Percentiles rank a stretch among this genome's conserved stretches.
Conservation (phyloP, 345 rosid genomes). For the Eutrema yunnanense region DNA sequence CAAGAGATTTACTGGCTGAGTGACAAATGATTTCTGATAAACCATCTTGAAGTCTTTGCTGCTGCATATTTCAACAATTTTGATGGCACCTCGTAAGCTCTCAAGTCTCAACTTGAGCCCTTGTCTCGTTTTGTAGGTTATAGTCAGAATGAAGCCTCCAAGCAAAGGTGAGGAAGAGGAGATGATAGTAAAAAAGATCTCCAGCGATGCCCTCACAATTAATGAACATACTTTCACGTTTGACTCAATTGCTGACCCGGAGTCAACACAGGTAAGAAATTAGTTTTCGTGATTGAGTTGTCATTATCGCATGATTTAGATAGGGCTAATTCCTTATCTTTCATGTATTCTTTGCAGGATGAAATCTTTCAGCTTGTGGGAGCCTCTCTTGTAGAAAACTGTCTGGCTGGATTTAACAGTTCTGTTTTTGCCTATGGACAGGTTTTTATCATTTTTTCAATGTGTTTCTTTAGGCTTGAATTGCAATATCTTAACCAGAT, state of each 20-base stretch:
- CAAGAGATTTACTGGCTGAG: not conserved
- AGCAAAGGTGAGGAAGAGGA: conserved; percentile 77
- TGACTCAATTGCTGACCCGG: conserved; percentile 76
- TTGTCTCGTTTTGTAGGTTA: conserved; percentile 43
- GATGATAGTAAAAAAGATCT: conserved; percentile 53
- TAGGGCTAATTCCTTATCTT: not conserved
- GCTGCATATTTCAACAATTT: not conserved
- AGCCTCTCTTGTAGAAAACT: conserved; percentile 86
- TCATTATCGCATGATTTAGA: not conserved
- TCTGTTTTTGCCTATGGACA: conserved; percentile 99
- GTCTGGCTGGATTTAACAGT: conserved; percentile 95
- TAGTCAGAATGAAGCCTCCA: conserved; percentile 84
- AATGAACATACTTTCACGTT: conserved; percentile 81
- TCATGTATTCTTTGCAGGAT: conserved; percentile 36
- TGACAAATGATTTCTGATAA: not conserved
- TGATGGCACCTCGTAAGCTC: not conserved
- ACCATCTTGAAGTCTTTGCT: not conserved
- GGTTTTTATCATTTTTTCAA: conserved; percentile 35
- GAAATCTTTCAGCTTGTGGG: conserved; percentile 88
- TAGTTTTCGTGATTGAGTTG: not conserved
- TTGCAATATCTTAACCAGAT: not conserved
- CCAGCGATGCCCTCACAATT: conserved; percentile 55
- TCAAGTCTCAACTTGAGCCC: too few species aligned
- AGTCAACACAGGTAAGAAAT: conserved; percentile 62
- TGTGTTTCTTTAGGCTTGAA: not conserved